These are phyloP conservation scores for Odonthalia washingtoniensis DNA, from an alignment of 31 red algal species.

Conservation along the genomic window DNA sequence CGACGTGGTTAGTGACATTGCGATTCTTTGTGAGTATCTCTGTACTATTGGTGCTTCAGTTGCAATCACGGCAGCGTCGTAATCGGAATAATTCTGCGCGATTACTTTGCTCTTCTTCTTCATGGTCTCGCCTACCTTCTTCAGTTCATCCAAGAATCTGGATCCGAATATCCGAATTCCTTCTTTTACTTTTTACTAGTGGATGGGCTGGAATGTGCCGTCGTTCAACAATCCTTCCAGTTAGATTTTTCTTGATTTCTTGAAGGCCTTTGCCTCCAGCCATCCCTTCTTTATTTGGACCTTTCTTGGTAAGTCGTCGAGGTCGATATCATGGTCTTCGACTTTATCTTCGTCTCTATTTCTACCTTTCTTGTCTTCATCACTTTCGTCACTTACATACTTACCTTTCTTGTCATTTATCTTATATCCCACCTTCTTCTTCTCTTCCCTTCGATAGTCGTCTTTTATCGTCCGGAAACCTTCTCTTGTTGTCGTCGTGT, in stretches of 20 bases:
- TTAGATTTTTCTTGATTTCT: not conserved
- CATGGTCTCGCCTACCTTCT: not conserved
- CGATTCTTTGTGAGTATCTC: not conserved
- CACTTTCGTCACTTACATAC: too few relatives aligned
- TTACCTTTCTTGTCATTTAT: too few relatives aligned
- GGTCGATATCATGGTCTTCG: not conserved
- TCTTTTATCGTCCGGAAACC: too few relatives aligned
- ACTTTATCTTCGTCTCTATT: too few relatives aligned
- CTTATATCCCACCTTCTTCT: not conserved
- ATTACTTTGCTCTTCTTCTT: not conserved
- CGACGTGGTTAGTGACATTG: not conserved
- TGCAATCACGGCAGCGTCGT: not conserved
- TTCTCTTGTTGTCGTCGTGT: too few relatives aligned
- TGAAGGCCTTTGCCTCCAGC: not conserved
- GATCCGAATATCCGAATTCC: not conserved
- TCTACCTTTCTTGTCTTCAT: too few relatives aligned
- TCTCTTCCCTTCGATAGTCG: not conserved
- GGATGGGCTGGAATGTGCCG: not conserved
- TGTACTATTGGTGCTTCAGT: not conserved
- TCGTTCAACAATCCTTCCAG: not conserved
- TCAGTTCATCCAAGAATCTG: not conserved
- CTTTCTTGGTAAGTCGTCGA: not conserved
- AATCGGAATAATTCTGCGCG: not conserved
- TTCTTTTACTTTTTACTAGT: not conserved
- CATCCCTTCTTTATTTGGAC: too few relatives aligned